Percentiles rank a stretch among this genome's conserved stretches.
phyloP scores from a whole-genome alignment of 305 asterid species.

The Rubia tinctorum region DNA sequence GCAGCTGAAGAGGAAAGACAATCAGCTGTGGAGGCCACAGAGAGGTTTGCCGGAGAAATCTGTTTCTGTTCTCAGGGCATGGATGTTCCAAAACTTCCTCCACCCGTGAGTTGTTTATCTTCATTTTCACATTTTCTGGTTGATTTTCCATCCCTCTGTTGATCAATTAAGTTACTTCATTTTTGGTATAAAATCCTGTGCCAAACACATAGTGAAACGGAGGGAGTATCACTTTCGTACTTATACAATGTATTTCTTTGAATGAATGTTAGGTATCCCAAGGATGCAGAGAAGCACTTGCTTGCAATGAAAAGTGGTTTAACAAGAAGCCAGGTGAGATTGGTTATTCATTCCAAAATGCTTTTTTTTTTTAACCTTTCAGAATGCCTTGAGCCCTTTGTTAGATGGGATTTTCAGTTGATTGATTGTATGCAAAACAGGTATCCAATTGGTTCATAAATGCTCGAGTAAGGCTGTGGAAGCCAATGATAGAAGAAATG shows the following conservation, averaged over 20 bases:
- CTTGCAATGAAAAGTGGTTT: slow-evolving; percentile 90
- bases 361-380: neutral
- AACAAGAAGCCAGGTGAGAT: slow-evolving; percentile 79
- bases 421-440: slow-evolving; percentile 24
- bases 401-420: neutral
- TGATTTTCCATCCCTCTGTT: neutral
- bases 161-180: too few relatives aligned
- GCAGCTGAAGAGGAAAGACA: slow-evolving; percentile 69
- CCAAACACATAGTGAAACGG: too few relatives aligned
- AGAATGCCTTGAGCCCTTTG: too few relatives aligned
- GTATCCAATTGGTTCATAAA: slow-evolving; percentile 90
- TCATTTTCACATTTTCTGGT: neutral
- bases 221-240: neutral
- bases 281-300: slow-evolving; percentile 93
- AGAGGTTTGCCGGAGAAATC: slow-evolving; percentile 92
- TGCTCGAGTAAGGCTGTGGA: slow-evolving; percentile 88
- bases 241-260: too few relatives aligned
- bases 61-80: slow-evolving; percentile 85
- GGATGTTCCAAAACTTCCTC: slow-evolving; percentile 97
- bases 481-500: slow-evolving; percentile 94
- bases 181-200: too few relatives aligned
- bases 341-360: neutral
- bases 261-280: slow-evolving; percentile 98
- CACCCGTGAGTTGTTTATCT: slow-evolving; percentile 65
- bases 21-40: slow-evolving; percentile 88